A percentile compares a stretch with the other conserved stretches of the same genome.
phyloP scores from a whole-genome alignment of 2,329 filamentous ascomycete species.

The Colletotrichum musicola region DNA sequence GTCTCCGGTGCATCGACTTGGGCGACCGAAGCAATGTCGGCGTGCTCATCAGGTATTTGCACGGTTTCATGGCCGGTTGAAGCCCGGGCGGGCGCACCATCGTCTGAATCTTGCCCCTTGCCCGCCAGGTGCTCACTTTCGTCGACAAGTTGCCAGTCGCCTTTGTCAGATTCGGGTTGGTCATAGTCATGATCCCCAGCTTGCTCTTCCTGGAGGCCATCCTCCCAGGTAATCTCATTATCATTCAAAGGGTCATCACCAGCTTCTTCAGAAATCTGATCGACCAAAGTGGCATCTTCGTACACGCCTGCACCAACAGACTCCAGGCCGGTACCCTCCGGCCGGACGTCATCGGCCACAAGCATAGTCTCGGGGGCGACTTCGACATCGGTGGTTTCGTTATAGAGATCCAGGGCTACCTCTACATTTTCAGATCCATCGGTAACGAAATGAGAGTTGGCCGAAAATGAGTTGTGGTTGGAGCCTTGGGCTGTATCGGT shows the following conservation, averaged over 20 bases:
- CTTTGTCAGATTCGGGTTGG: not conserved
- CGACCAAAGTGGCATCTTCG: not conserved
- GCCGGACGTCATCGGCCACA: constrained; percentile 3
- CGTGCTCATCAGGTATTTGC: constrained; percentile 39
- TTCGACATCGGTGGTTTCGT: constrained; percentile 38
- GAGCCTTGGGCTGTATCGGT: constrained; percentile 13
- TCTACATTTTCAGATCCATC: not conserved
- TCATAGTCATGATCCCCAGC: not conserved
- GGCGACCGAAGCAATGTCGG: constrained; percentile 40
- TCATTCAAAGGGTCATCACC: constrained; percentile 17
- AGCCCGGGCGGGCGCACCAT: constrained; percentile 21
- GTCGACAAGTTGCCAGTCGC: constrained; percentile 30
- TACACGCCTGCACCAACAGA: too few relatives aligned
- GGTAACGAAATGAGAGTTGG: constrained; percentile 22
- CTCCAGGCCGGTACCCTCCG: not conserved
- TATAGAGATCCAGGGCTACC: constrained; percentile 38
- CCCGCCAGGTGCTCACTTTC: constrained; percentile 17
- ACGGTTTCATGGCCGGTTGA: constrained; percentile 16
- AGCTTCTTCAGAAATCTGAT: not conserved
- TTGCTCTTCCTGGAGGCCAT: constrained; percentile 17
- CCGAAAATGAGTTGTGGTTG: constrained; percentile 21
- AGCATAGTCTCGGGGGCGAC: not conserved
- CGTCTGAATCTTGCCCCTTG: constrained; percentile 39
- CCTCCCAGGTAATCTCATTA: constrained; percentile 42
- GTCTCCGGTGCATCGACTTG: not conserved